Percentiles rank a stretch among this genome's conserved stretches.
These are phyloP conservation scores for Backusella mclennaniae DNA, from an alignment of 192 early-diverging fungal genomes.

Conservation along the genomic window DNA sequence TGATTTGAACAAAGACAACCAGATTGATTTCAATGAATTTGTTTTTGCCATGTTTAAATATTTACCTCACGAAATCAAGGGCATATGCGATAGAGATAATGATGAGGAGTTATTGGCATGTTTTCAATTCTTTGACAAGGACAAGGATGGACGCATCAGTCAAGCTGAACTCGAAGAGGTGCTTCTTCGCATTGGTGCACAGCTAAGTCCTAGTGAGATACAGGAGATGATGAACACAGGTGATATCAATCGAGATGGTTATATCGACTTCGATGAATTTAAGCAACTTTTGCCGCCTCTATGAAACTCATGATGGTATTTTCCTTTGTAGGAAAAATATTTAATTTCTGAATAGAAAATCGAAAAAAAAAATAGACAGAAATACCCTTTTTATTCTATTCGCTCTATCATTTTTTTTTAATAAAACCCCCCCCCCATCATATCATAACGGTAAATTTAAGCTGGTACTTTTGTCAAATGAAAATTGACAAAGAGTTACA, in stretches of 20 bases:
- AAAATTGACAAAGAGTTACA: too few species aligned
- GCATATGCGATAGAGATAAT: background rate
- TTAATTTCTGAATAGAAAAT: too few species aligned
- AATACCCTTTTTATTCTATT: too few species aligned
- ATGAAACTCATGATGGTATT: background rate
- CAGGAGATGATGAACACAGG: conserved; percentile 25
- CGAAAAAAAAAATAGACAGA: too few species aligned
- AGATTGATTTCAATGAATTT: conserved; percentile 22
- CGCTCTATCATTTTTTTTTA: too few species aligned
- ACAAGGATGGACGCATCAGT: conserved; percentile 27
- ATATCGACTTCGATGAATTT: conserved; percentile 35
- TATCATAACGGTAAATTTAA: too few species aligned
- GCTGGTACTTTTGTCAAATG: too few species aligned
- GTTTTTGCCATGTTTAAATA: conserved; percentile 15
- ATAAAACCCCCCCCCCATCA: too few species aligned
- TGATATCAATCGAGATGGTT: conserved; percentile 27
- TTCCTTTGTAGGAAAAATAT: too few species aligned
- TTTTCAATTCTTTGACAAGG: conserved; percentile 29
- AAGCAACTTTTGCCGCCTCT: conserved; percentile 20
- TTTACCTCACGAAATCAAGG: background rate
- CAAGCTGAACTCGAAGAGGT: conserved; percentile 17
- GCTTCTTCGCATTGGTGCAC: conserved; percentile 4
- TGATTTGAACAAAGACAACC: conserved; percentile 3
- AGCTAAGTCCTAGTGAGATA: conserved; percentile 7
- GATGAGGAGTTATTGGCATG: conserved; percentile 20